Percentiles rank a stretch among this genome's conserved stretches.
Evolutionary conservation across 2,329 filamentous ascomycete species (phyloP).

Genomic region (Dactylellina leptospora): DNA sequence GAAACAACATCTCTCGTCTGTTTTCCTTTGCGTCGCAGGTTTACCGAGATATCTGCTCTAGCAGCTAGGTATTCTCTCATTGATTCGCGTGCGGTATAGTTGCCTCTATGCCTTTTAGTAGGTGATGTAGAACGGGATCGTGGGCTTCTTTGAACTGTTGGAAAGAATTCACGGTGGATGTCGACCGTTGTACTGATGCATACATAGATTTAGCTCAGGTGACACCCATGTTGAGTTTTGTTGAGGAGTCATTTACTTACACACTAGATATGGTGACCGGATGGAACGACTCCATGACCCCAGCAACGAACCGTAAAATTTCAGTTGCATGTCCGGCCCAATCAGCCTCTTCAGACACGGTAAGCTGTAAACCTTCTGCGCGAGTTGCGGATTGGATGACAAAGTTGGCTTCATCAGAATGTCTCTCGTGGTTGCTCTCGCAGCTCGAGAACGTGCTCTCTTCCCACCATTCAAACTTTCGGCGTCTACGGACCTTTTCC

Average conservation of each 20-base stretch:
- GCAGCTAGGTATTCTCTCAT: not conserved
- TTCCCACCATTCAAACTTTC: too few species aligned
- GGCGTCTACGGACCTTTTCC: not conserved
- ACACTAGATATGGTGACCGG: not conserved
- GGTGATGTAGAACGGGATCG: not conserved
- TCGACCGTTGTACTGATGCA: conserved; percentile 1
- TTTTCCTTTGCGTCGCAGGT: not conserved
- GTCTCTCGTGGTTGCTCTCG: too few species aligned
- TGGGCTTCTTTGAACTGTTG: not conserved
- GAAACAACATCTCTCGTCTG: not conserved
- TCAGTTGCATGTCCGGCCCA: not conserved
- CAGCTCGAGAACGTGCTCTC: too few species aligned
- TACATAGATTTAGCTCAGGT: not conserved
- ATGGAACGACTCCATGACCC: not conserved
- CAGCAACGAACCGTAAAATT: not conserved
- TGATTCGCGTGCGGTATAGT: not conserved
- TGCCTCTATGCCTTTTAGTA: not conserved
- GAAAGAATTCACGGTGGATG: conserved; percentile 7
- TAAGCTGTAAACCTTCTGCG: not conserved
- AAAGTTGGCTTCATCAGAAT: too few species aligned
- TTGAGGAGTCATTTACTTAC: too few species aligned
- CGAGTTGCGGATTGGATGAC: too few species aligned
- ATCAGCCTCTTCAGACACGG: not conserved
- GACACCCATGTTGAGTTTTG: too few species aligned
- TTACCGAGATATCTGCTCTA: not conserved